phyloP scores from a whole-genome alignment of 305 asterid species.

The Vinca major region DNA sequence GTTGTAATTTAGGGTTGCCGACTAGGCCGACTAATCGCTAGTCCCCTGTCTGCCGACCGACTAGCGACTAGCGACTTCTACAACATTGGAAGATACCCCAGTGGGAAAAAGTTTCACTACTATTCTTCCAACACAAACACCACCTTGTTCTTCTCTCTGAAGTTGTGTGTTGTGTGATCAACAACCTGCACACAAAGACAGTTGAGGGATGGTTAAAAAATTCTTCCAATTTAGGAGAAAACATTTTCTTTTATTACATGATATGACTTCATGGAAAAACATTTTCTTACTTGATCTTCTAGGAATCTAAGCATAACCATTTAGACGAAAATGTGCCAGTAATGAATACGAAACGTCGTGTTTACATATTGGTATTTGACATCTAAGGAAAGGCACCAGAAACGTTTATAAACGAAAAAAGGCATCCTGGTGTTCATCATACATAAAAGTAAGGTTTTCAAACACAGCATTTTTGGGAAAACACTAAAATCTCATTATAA shows the following conservation, averaged over 20 bases:
- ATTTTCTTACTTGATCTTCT: neutral
- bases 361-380: neutral
- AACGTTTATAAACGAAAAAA: neutral
- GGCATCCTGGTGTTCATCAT: neutral
- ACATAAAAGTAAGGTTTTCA: neutral
- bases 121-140: constrained; percentile 38
- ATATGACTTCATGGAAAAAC: neutral
- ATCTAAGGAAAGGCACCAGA: neutral
- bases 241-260: neutral
- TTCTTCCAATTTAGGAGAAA: no score
- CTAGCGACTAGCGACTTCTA: no score
- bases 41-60: no score
- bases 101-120: constrained; percentile 12
- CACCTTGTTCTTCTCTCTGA: constrained; percentile 33
- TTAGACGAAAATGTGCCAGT: neutral
- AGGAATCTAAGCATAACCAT: neutral
- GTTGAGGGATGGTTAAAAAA: neutral
- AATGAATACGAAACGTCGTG: neutral
- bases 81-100: no score
- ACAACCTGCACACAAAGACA: constrained; percentile 40
- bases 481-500: neutral
- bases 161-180: constrained; percentile 60
- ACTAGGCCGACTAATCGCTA: no score
- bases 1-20: no score
- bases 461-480: neutral